Evolutionary conservation across 306 rosid species (phyloP).

Genomic region (Cicer judaicum): DNA sequence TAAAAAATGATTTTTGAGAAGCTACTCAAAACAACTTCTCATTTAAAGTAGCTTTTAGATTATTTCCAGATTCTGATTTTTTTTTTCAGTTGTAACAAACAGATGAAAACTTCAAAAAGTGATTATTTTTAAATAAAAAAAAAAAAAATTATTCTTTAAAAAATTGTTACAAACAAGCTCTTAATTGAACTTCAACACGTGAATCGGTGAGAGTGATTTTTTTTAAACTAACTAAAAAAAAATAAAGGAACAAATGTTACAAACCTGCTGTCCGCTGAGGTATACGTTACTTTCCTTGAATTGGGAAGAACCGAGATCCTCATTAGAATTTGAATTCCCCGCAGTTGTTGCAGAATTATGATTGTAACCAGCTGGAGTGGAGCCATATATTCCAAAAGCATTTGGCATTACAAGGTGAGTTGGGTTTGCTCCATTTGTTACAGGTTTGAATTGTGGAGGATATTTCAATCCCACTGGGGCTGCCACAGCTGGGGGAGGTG

Average conservation of each 20-base stretch:
- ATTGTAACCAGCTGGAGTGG: slow-evolving; percentile 78
- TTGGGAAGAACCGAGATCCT: slow-evolving; percentile 81
- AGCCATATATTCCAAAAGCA: slow-evolving; percentile 84
- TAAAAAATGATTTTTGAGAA: too few species aligned
- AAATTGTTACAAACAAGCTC: not conserved
- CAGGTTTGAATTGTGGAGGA: slow-evolving; percentile 89
- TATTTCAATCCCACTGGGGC: slow-evolving; percentile 81
- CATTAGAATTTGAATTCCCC: slow-evolving; percentile 75
- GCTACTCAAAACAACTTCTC: too few species aligned
- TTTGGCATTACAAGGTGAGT: slow-evolving; percentile 78
- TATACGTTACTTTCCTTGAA: slow-evolving; percentile 87
- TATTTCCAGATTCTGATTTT: too few species aligned
- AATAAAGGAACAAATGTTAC: slow-evolving; percentile 51
- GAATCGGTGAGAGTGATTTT: not conserved
- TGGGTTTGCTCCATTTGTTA: slow-evolving; percentile 72
- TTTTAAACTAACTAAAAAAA: too few species aligned
- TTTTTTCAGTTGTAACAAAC: too few species aligned
- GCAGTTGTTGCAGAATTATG: slow-evolving; percentile 71
- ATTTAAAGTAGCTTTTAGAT: too few species aligned
- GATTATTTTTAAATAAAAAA: too few species aligned
- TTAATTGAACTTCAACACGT: slow-evolving; percentile 4
- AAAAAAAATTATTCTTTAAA: too few species aligned
- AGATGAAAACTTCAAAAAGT: too few species aligned
- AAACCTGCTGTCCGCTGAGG: slow-evolving; percentile 90
- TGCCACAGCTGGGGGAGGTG: slow-evolving; percentile 73